Conservation (phyloP, 495 filamentous ascomycete species). For the Peziza echinospora region DNA sequence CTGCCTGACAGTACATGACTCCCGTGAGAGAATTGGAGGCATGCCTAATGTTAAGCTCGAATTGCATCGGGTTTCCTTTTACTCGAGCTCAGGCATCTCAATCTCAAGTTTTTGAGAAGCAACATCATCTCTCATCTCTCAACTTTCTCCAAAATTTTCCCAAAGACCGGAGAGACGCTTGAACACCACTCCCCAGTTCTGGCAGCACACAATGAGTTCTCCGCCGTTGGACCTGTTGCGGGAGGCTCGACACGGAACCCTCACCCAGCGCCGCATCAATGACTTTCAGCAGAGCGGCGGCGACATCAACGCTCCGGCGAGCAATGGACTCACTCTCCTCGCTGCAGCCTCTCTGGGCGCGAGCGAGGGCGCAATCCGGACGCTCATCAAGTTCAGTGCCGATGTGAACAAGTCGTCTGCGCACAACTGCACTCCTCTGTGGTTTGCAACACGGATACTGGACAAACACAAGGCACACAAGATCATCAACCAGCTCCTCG, state of each 20-base stretch:
- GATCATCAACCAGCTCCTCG: neutral
- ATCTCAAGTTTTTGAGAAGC: too few species aligned
- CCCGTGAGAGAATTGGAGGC: too few species aligned
- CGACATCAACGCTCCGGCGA: constrained; percentile 10
- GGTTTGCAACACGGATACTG: neutral
- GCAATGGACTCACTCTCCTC: constrained; percentile 18
- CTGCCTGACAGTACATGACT: too few species aligned
- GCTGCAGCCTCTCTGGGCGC: constrained; percentile 19
- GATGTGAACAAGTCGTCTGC: constrained; percentile 10
- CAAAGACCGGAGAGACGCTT: too few species aligned
- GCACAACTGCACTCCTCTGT: neutral
- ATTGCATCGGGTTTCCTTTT: too few species aligned
- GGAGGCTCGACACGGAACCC: constrained; percentile 1
- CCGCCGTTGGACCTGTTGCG: too few species aligned
- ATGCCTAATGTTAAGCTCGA: too few species aligned
- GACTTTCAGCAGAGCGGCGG: constrained; percentile 5
- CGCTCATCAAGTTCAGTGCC: constrained; percentile 17
- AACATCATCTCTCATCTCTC: too few species aligned
- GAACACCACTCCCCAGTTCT: too few species aligned
- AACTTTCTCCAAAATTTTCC: too few species aligned
- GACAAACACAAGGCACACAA: neutral
- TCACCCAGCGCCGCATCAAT: constrained; percentile 3
- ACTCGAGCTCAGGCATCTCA: too few species aligned
- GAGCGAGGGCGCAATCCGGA: constrained; percentile 15
- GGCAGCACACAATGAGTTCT: too few species aligned